phyloP scores from a whole-genome alignment of 169 alveolate species.

The Ichthyophthirius multifiliis region DNA sequence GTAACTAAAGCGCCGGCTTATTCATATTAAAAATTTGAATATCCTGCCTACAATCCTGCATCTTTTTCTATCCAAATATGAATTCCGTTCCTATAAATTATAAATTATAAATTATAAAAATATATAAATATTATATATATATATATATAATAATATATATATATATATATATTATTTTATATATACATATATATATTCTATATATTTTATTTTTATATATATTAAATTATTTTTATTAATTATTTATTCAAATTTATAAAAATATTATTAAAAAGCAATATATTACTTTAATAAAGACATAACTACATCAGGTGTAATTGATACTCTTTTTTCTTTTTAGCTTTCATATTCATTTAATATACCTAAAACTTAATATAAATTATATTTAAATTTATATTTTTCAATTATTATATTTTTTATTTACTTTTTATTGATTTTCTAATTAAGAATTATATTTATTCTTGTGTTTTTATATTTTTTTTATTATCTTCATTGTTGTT shows the following conservation, averaged over 20 bases:
- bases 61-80: constrained; percentile 4
- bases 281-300: background rate
- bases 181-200: too few species aligned
- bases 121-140: too few species aligned
- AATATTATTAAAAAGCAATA: background rate
- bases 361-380: background rate
- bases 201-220: too few species aligned
- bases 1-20: background rate
- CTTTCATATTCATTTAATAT: background rate
- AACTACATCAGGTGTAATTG: background rate
- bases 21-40: background rate
- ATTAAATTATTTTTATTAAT: too few species aligned
- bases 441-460: too few species aligned
- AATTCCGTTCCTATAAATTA: background rate
- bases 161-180: too few species aligned
- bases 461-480: background rate
- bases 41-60: background rate
- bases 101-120: too few species aligned
- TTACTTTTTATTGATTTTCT: background rate
- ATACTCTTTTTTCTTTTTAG: background rate
- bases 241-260: too few species aligned
- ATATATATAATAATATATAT: too few species aligned
- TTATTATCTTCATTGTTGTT: background rate
- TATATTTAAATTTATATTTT: background rate
- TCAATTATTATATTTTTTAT: background rate